Base-by-base conservation (phyloP, 2,329 filamentous ascomycete genomes). In the Colletotrichum tamarilloi region DNA sequence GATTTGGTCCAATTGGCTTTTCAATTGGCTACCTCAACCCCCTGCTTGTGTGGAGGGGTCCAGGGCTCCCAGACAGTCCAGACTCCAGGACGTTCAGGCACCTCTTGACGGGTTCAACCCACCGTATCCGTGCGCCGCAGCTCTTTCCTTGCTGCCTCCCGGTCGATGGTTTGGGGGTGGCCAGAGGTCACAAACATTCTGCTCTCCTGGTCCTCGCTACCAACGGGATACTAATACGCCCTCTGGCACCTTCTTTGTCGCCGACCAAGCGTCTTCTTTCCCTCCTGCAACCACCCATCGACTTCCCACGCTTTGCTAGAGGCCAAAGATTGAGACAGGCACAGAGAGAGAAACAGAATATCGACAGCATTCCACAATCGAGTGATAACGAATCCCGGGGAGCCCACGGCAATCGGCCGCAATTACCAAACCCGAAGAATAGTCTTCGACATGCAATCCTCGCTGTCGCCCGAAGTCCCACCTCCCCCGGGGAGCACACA, bases 401-500 rank as follows among this genome's bases (percentile, higher is more conserved):
- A 19, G 26, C 26, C 24, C 14, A 28, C 24, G 38, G 60, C 46
- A 63, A 63, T 53, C 60, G 42, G 24, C 28, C 60, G 28, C 28
- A 30, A 28, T 16, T 0, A 28, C 3, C 22, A 14, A 0, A 42
- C 38, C 38, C 8, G 38, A 42, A 42, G 22, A 28, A 56, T 24
- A 30, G 60, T 59, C 16, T 8, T 46, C 30, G 16, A 57, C 60
- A 73, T 73, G 70, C 67, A 70, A 49, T 35, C 30, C 46, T 74
- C 68, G 26, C 32, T 74, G 42, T 38, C 56, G 14, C 72, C 72
- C 72, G 28, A 72, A 30, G 57, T 74, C 52, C 57, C 62, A 38
- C 68, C 55, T 32, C 46, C 73, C 22, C 63, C 74, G 46, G 67
- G 68, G 35, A 73, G 65, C 68, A 55, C 70, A 46, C 65, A 72